Evolutionary conservation across 495 filamentous ascomycete species (phyloP).

Genomic region (Tricharina praecox): DNA sequence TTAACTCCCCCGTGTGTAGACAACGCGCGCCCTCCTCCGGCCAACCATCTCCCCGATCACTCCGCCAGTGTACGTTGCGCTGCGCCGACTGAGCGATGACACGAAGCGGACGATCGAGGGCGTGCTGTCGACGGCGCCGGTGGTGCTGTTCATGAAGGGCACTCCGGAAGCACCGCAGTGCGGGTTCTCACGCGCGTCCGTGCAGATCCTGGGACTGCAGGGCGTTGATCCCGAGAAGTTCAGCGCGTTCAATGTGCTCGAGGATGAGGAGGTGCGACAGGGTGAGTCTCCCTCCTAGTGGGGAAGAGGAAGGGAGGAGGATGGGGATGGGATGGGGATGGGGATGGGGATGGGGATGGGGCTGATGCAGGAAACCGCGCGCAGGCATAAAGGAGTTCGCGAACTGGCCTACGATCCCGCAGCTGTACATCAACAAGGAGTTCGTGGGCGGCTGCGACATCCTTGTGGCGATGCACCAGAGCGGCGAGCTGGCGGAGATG

Average conservation of each 20-base stretch:
- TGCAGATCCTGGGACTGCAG: constrained; percentile 86
- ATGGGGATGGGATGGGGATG: not conserved
- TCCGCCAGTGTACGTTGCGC: constrained; percentile 1
- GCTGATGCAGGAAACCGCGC: not conserved
- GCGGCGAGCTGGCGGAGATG: constrained; percentile 78
- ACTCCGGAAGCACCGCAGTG: constrained; percentile 96
- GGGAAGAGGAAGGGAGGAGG: not conserved
- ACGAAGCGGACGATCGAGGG: constrained; percentile 69
- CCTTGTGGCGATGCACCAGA: constrained; percentile 91
- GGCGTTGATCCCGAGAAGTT: constrained; percentile 96
- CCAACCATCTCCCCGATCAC: not conserved
- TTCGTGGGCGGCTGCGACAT: constrained; percentile 97
- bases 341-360: not conserved
- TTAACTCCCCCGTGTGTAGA: not conserved
- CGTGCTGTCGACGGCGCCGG: constrained; percentile 65
- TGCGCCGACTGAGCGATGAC: constrained; percentile 59
- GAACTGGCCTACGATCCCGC: constrained; percentile 96
- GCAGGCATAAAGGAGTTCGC: constrained; percentile 95
- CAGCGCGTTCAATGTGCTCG: constrained; percentile 87
- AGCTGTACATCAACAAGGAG: constrained; percentile 86
- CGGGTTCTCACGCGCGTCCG: constrained; percentile 86
- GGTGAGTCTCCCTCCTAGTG: constrained; percentile 38
- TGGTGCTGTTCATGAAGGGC: constrained; percentile 98
- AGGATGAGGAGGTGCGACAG: constrained; percentile 69
- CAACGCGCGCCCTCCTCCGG: not conserved